Percentiles rank a stretch among this genome's conserved stretches.
Conservation (phyloP, 768 basidiomycete genomes). For the Boletus sp. region DNA sequence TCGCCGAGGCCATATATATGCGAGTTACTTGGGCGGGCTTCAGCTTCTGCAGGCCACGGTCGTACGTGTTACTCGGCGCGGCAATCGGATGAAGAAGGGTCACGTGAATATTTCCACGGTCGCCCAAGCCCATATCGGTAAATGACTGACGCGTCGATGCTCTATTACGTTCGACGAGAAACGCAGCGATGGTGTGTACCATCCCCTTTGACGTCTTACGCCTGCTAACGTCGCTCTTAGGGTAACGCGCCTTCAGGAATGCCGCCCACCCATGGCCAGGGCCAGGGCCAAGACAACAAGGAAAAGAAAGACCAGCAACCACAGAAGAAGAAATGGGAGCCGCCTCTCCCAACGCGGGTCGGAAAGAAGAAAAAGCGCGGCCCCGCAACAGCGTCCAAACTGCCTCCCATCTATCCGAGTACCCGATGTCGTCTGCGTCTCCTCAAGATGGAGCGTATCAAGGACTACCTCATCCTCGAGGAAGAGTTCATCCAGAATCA, state of each 20-base stretch:
- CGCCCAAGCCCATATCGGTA: conserved; percentile 35
- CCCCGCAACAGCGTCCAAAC: conserved; percentile 86
- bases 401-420: conserved; percentile 90
- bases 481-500: conserved; percentile 94
- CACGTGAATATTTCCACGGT: conserved; percentile 26
- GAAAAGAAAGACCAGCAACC: conserved; percentile 44
- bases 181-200: conserved; percentile 24
- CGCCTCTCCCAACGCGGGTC: conserved; percentile 93
- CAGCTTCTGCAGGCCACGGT: too few relatives aligned
- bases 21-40: too few relatives aligned
- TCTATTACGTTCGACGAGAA: conserved; percentile 3
- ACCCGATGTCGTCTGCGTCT: conserved; percentile 94
- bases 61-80: conserved; percentile 6
- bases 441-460: conserved; percentile 96
- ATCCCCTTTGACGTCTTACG: neutral
- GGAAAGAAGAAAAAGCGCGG: conserved; percentile 95
- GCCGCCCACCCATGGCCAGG: conserved; percentile 34
- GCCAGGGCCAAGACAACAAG: conserved; percentile 45
- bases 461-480: conserved; percentile 95
- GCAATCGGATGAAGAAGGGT: conserved; percentile 7
- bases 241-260: conserved; percentile 75
- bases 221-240: conserved; percentile 37
- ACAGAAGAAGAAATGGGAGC: conserved; percentile 96
- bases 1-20: conserved; percentile 22
- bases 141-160: conserved; percentile 53